phyloP scores from a whole-genome alignment of 2,329 filamentous ascomycete species.

The Proliferodiscus dingleyae region DNA sequence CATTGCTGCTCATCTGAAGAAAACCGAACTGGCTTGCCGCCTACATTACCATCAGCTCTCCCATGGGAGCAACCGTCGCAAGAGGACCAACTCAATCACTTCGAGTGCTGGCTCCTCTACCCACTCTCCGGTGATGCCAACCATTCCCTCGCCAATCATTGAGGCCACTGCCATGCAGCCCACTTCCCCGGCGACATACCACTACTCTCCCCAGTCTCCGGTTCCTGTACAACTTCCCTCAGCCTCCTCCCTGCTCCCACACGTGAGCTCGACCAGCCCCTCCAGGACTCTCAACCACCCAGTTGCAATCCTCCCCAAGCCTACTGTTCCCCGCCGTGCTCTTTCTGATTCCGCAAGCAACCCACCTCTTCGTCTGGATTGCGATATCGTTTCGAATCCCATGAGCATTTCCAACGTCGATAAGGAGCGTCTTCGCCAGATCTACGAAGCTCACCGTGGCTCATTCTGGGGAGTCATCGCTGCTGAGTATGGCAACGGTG shows the following conservation, averaged over 20 bases:
- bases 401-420: constrained; percentile 40
- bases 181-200: constrained; percentile 34
- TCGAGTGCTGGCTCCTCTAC: constrained; percentile 48
- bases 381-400: constrained; percentile 41
- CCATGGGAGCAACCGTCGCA: constrained; percentile 75
- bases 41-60: constrained; percentile 84
- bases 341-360: constrained; percentile 37
- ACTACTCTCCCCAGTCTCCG: constrained; percentile 32
- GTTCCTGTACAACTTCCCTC: constrained; percentile 35
- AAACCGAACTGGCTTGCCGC: constrained; percentile 82
- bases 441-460: constrained; percentile 65
- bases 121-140: constrained; percentile 46
- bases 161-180: constrained; percentile 31
- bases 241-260: constrained; percentile 43
- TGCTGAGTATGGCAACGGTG: constrained; percentile 62
- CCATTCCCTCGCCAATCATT: constrained; percentile 46
- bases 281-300: constrained; percentile 42
- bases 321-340: constrained; percentile 42
- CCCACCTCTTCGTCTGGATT: constrained; percentile 54
- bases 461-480: constrained; percentile 72
- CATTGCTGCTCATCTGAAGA: constrained; percentile 78
- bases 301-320: constrained; percentile 63
- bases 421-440: constrained; percentile 59
- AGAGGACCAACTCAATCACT: constrained; percentile 67
- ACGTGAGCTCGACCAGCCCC: constrained; percentile 47